These are phyloP conservation scores for Clarireedia monteithiana DNA, from an alignment of 2,329 filamentous ascomycete genomes.

Conservation along the genomic window DNA sequence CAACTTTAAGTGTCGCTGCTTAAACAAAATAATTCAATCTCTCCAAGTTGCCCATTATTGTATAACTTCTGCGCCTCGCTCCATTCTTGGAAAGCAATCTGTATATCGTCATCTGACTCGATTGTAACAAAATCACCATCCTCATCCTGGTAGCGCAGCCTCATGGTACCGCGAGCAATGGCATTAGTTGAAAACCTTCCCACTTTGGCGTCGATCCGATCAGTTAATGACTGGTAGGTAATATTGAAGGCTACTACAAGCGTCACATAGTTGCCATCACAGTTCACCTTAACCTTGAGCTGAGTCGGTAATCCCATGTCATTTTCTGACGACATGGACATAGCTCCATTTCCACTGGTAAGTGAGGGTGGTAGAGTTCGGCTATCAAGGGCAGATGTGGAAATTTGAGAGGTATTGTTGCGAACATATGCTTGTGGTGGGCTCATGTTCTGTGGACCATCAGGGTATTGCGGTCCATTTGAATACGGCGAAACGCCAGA, in stretches of 20 bases:
- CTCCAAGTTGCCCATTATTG: constrained; percentile 65
- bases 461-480: constrained; percentile 28
- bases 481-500: constrained; percentile 11
- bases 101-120: constrained; percentile 91
- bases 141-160: constrained; percentile 83
- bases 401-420: constrained; percentile 21
- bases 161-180: constrained; percentile 73
- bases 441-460: constrained; percentile 4
- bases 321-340: constrained; percentile 29
- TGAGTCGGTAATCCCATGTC: constrained; percentile 59
- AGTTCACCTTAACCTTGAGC: constrained; percentile 92
- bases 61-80: constrained; percentile 63
- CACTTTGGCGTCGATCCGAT: constrained; percentile 93
- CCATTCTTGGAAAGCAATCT: constrained; percentile 93
- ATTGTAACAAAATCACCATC: constrained; percentile 93
- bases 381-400: constrained; percentile 27
- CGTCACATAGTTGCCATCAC: constrained; percentile 84
- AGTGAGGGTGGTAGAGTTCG: constrained; percentile 40
- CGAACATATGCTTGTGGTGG: constrained; percentile 19
- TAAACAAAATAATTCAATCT: constrained; percentile 82
- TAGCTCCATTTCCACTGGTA: constrained; percentile 5
- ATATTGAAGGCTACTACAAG: constrained; percentile 96
- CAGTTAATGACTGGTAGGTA: constrained; percentile 84
- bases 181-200: constrained; percentile 78
- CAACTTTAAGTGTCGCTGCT: constrained; percentile 31